phyloP scores from a whole-genome alignment of 495 filamentous ascomycete species.

The Aspergillus carlsbadensis region DNA sequence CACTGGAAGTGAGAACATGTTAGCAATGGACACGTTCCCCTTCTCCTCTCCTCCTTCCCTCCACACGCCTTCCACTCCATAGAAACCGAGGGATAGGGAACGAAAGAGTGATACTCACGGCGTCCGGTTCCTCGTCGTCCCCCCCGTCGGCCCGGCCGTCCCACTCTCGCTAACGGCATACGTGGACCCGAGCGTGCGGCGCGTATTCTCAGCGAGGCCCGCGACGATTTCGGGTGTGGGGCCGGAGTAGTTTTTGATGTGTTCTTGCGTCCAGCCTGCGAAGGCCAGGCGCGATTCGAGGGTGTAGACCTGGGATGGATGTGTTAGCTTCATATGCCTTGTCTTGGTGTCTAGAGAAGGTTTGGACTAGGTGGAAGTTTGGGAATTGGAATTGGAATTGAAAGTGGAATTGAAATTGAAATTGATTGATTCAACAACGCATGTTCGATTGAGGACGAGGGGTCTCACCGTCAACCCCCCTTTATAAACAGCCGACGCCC shows the following conservation, averaged over 20 bases:
- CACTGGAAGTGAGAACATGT: slow-evolving; percentile 31
- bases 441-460: background rate
- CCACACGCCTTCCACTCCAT: no score
- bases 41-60: no score
- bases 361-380: no score
- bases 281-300: slow-evolving; percentile 58
- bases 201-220: slow-evolving; percentile 53
- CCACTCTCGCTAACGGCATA: slow-evolving; percentile 60
- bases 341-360: no score
- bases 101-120: slow-evolving; percentile 40
- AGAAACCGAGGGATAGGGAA: no score
- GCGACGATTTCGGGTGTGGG: slow-evolving; percentile 57
- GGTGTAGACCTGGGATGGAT: slow-evolving; percentile 60
- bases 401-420: no score
- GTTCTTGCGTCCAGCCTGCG: slow-evolving; percentile 58
- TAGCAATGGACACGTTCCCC: no score
- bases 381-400: no score
- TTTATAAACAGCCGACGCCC: slow-evolving; percentile 56
- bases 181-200: slow-evolving; percentile 49
- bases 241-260: slow-evolving; percentile 50
- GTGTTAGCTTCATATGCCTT: no score
- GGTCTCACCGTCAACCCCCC: slow-evolving; percentile 53
- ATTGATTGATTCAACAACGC: background rate
- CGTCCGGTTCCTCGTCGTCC: slow-evolving; percentile 52
- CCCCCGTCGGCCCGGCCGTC: slow-evolving; percentile 61